A percentile compares a stretch with the other conserved stretches of the same genome.
Conservation (phyloP, 176 grass and related monocot species). For the Echinochloa phyllopogon region DNA sequence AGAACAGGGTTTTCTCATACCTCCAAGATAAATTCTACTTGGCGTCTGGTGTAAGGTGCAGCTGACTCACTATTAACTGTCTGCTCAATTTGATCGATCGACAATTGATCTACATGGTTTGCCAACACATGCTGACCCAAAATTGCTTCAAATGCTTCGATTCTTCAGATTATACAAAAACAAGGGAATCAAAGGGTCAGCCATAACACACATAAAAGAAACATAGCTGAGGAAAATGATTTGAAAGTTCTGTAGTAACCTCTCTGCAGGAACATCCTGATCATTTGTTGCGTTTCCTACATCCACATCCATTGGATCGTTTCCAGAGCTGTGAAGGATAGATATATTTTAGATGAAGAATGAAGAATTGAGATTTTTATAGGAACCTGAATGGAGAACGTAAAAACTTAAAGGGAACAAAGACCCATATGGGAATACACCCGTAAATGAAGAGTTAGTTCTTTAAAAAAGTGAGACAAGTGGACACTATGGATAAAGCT, state of each 20-base stretch:
- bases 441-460: not conserved
- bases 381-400: not conserved
- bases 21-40: constrained; percentile 83
- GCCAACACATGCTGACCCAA: constrained; percentile 86
- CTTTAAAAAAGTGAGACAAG: constrained; percentile 17
- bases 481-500: not conserved
- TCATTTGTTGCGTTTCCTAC: constrained; percentile 50
- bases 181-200: constrained; percentile 30
- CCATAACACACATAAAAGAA: constrained; percentile 4
- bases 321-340: constrained; percentile 48
- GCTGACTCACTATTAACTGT: constrained; percentile 66
- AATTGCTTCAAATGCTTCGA: constrained; percentile 66
- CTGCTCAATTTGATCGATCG: constrained; percentile 76
- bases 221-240: not conserved
- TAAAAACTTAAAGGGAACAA: constrained; percentile 3
- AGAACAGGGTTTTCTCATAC: constrained; percentile 41
- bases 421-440: not conserved
- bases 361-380: not conserved
- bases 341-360: not conserved
- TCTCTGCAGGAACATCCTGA: constrained; percentile 68
- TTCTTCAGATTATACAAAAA: constrained; percentile 57
- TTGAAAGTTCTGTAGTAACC: constrained; percentile 45
- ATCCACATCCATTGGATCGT: constrained; percentile 88
- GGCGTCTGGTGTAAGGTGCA: constrained; percentile 69
- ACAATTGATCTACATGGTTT: constrained; percentile 78